These are phyloP conservation scores for Panaeolus papilionaceus DNA, from an alignment of 768 basidiomycete species.

Conservation along the genomic window DNA sequence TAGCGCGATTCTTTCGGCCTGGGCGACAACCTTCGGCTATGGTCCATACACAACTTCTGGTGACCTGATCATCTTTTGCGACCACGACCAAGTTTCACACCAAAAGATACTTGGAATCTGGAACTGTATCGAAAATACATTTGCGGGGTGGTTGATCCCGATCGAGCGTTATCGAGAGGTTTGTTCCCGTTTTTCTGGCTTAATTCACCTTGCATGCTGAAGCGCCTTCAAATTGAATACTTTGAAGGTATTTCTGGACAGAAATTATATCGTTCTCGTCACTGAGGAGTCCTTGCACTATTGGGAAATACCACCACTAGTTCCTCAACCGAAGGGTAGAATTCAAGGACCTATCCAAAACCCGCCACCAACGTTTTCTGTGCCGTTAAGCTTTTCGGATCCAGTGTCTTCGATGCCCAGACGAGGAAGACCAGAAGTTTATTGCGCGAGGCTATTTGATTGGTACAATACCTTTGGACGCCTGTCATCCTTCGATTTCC, in stretches of 20 bases:
- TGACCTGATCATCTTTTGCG: neutral
- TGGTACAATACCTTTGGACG: conserved; percentile 2
- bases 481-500: neutral
- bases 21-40: neutral
- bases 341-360: neutral
- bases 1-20: neutral
- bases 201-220: neutral
- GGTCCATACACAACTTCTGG: neutral
- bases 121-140: neutral
- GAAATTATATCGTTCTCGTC: neutral
- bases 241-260: neutral
- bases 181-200: neutral
- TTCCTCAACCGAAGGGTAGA: neutral
- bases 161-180: neutral
- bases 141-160: neutral
- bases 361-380: neutral
- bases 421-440: neutral
- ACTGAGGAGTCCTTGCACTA: neutral
- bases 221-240: neutral
- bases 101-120: neutral
- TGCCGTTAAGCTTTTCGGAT: neutral
- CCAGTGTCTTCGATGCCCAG: neutral
- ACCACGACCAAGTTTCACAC: neutral
- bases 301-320: neutral
- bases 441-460: neutral